Conservation (phyloP, 192 early-diverging fungal species). For the Umbelopsis sp. region DNA sequence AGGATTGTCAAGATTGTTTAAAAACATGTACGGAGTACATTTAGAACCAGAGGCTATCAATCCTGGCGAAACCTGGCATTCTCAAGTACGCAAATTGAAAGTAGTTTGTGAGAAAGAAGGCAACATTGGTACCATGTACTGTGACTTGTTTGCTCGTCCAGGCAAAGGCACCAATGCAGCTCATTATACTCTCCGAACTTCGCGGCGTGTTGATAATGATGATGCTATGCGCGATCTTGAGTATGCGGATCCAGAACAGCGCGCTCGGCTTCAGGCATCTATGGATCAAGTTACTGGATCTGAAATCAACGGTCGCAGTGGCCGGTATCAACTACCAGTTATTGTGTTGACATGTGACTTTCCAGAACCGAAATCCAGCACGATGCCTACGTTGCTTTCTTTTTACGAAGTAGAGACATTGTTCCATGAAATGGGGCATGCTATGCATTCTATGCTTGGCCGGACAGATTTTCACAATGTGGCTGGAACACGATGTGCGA, state of each 20-base stretch:
- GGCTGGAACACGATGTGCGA: conserved; percentile 88
- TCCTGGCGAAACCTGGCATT: conserved; percentile 90
- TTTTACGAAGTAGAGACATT: conserved; percentile 91
- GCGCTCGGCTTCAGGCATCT: background rate
- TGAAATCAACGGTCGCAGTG: conserved; percentile 21
- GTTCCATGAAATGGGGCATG: conserved; percentile 99
- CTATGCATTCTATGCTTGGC: conserved; percentile 96
- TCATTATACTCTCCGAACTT: conserved; percentile 94
- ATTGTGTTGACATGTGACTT: conserved; percentile 80
- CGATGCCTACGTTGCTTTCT: conserved; percentile 64
- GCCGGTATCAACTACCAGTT: conserved; percentile 69
- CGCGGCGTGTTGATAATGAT: conserved; percentile 86
- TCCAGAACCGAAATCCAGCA: conserved; percentile 38
- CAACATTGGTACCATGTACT: conserved; percentile 91
- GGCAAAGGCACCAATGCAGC: conserved; percentile 85
- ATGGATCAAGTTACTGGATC: background rate
- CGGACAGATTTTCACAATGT: conserved; percentile 97
- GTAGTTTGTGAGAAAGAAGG: conserved; percentile 88
- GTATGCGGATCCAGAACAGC: conserved; percentile 28
- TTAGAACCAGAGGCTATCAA: conserved; percentile 69
- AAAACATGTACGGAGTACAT: conserved; percentile 83
- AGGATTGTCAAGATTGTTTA: conserved; percentile 85
- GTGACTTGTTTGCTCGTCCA: conserved; percentile 83
- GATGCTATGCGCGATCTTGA: conserved; percentile 49
- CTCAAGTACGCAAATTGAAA: conserved; percentile 87